Evolutionary conservation across 495 filamentous ascomycete species (phyloP), one percentile per base, ranked within the genome.

Genomic region (Trichoderma parareesei): DNA sequence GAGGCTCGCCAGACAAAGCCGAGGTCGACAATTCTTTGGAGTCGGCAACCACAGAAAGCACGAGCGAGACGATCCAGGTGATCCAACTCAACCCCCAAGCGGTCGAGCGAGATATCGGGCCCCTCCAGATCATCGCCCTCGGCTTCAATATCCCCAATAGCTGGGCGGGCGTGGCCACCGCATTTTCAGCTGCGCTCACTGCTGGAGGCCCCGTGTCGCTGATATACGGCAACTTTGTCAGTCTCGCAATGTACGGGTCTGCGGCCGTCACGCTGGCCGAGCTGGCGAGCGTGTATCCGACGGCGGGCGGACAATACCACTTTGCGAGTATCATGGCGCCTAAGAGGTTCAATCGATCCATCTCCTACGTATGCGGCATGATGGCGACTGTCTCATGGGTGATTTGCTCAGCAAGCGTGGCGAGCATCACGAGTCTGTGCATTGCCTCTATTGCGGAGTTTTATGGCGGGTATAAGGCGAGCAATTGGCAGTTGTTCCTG

Each of bases 271-370:
- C 53, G 20, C 53, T 57, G 27, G 53, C 53, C 3, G 53, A 57
- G 53, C 53, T 57, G 35, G 53, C 53, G 20, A 57, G 53, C 5
- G 53, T 57, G 10, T 57, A 57, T 10, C 53, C 53, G 10, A 57
- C 53, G 1, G 53, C 53, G 3, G 53, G 53, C 5, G 53, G 53
- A 3, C 53, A 57, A 9, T 57, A 57, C 11, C 53, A 57, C 14
- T 57, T 57, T 37, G 14, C 53, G 53, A 57, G 53, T 27, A 57
- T 57, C 53, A 57, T 57, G 53, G 53, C 53, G 53, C 53, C 53
- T 14, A 37, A 57, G 27, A 57, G 53, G 7, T 57, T 35, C 33
- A 57, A 57, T 2, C 16, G 11, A n/a, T 57, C 53, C 9, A 57
- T 57, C 10, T 57, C 53, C 1, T 57, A 57, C 5, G 8, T 37